Base-by-base conservation (phyloP, 352 stramenopile genomes). In the Pythium volutum region DNA sequence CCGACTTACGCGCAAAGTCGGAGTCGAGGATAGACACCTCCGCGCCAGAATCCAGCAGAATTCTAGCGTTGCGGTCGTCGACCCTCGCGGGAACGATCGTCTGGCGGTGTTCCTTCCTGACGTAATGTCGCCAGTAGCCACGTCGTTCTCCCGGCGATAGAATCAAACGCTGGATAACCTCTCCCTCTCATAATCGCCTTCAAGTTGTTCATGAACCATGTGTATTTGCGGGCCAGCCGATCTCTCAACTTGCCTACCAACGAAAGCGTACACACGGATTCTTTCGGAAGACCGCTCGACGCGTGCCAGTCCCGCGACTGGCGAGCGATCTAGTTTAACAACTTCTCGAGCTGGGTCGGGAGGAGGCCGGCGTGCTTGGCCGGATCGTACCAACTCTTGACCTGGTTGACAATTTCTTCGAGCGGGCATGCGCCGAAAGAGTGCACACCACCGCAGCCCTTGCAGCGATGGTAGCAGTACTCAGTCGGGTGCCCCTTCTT, bases 41-140 rank as follows among this genome's bases (percentile, higher is more conserved):
- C 4, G 60, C 60, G 50, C 62, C 55, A 1, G 55, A 66, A 23
- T 77, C 70, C 25, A 70, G 49, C 7, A 74, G 31, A 8, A 70
- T 15, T 23, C 27, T 52, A 1, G 70, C 60, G 9, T 56, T 46
- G 2, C 34, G 33, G 46, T 74, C 62, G 48, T 74, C 41, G 8
- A 74, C 39, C 27, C 51, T 55, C 0, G 59, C 59, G 0, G 4
- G 7, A 0, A 63, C 58, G 41, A 75, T 73, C 10, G 60, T 64
- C 36, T 77, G 58, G 12, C 55, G 50, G n/a, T 71, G 67, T 39
- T 25, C 34, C 50, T 77, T 74, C 15, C 55, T 29, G 1, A 58
- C 29, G 20, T 62, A 60, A 43, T 73, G 22, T 12, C 59, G 48
- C 64, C 64, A 73, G 20, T 64, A 75, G 0, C 64, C 64, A 2